Conservation (phyloP, 78 protist species). For the Bigelowiella natans region DNA sequence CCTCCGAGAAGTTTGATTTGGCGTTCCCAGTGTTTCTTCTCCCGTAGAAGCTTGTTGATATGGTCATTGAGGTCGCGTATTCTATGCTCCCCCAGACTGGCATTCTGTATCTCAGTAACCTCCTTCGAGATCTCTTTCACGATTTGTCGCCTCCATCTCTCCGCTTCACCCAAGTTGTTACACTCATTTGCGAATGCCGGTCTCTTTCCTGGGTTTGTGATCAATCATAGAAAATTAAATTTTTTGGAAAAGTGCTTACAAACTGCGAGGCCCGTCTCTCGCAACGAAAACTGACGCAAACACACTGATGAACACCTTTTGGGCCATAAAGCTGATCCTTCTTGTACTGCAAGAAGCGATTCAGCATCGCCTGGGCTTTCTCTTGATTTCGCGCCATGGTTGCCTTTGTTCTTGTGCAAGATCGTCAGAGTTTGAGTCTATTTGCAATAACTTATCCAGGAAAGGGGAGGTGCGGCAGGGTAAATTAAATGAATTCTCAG, state of each 20-base stretch:
- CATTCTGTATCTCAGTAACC: conserved; percentile 70
- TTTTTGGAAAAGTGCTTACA: too few species aligned
- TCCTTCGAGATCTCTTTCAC: conserved; percentile 56
- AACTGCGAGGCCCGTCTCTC: too few species aligned
- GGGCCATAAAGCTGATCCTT: conserved; percentile 15
- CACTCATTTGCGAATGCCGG: conserved; percentile 56
- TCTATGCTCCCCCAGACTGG: conserved; percentile 70
- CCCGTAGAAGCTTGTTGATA: conserved; percentile 76
- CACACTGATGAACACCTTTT: not conserved
- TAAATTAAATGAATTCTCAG: too few species aligned
- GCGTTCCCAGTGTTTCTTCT: conserved; percentile 81
- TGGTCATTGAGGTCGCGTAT: conserved; percentile 88
- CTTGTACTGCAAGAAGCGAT: conserved; percentile 57
- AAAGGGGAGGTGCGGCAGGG: too few species aligned
- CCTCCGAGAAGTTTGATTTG: conserved; percentile 83
- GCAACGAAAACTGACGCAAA: not conserved
- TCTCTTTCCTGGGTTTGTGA: conserved; percentile 23
- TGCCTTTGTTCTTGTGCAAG: too few species aligned
- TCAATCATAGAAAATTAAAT: too few species aligned
- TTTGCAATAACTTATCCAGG: too few species aligned
- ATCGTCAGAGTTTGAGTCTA: too few species aligned
- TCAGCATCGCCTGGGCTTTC: conserved; percentile 82
- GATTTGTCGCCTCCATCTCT: conserved; percentile 70
- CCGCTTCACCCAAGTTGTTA: conserved; percentile 49
- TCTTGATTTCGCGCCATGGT: conserved; percentile 82